A percentile compares a stretch with the other conserved stretches of the same genome.
phyloP scores from a whole-genome alignment of 768 basidiomycete species.

The Cystofilobasidium macerans region DNA sequence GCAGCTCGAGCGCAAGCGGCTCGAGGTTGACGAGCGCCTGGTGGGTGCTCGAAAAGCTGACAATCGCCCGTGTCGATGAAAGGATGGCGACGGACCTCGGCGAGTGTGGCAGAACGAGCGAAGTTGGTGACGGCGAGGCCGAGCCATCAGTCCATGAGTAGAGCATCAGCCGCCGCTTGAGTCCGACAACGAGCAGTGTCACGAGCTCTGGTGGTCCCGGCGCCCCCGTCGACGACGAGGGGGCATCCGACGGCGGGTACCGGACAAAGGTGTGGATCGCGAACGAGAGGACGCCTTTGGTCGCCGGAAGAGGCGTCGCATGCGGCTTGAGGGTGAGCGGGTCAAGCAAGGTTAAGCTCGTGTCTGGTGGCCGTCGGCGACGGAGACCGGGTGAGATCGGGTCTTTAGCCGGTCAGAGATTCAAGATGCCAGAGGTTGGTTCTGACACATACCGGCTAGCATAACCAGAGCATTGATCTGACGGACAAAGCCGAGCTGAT shows the following conservation, averaged over 20 bases:
- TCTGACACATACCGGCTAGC: constrained; percentile 73
- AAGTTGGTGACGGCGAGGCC: not conserved
- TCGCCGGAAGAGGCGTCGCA: constrained; percentile 59
- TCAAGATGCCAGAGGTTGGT: too few species aligned
- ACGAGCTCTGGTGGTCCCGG: constrained; percentile 46
- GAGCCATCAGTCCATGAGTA: constrained; percentile 16
- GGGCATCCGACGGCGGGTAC: constrained; percentile 50
- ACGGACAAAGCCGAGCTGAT: constrained; percentile 74
- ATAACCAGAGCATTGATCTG: constrained; percentile 76
- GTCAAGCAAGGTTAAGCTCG: constrained; percentile 60
- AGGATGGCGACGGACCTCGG: constrained; percentile 74
- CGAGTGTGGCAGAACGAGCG: constrained; percentile 61
- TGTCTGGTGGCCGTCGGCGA: too few species aligned
- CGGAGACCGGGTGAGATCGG: too few species aligned
- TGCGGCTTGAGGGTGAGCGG: constrained; percentile 57
- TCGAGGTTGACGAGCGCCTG: constrained; percentile 61
- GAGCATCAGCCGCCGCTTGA: constrained; percentile 17
- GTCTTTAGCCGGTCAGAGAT: not conserved
- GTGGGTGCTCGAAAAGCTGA: constrained; percentile 70
- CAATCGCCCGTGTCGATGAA: constrained; percentile 50
- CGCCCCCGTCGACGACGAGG: constrained; percentile 67
- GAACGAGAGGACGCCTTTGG: constrained; percentile 74
- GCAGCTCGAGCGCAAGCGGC: constrained; percentile 43
- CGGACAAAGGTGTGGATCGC: constrained; percentile 56
- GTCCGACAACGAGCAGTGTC: constrained; percentile 74